phyloP scores from a whole-genome alignment of 2,329 filamentous ascomycete genomes.

The Penicillium brevicompactum region DNA sequence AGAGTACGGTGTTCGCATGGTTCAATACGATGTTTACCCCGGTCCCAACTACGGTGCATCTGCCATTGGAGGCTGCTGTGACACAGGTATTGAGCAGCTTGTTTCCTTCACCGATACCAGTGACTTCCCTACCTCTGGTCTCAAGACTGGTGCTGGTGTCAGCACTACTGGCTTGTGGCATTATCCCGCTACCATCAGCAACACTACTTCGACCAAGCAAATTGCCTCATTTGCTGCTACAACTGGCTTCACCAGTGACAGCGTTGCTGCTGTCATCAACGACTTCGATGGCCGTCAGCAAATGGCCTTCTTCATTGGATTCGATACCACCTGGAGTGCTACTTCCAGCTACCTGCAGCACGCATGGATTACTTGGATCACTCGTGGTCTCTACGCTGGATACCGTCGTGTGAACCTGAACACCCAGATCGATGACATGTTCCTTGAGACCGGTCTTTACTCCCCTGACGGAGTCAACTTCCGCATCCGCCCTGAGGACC shows the following conservation, averaged over 20 bases:
- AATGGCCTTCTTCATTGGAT: conserved; percentile 63
- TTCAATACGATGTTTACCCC: conserved; percentile 61
- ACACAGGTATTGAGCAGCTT: conserved; percentile 51
- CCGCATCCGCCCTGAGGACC: conserved; percentile 51
- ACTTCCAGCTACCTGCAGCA: conserved; percentile 63
- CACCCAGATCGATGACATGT: conserved; percentile 66
- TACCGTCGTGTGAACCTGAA: conserved; percentile 57
- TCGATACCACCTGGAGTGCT: conserved; percentile 54
- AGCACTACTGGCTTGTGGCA: conserved; percentile 59
- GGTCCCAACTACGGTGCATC: conserved; percentile 52
- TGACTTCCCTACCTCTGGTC: conserved; percentile 57
- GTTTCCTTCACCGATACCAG: conserved; percentile 57
- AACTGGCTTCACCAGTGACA: conserved; percentile 40
- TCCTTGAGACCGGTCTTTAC: conserved; percentile 57
- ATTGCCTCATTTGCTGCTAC: conserved; percentile 57
- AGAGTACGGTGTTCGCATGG: conserved; percentile 61
- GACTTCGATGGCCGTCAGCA: conserved; percentile 59
- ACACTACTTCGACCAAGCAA: conserved; percentile 56
- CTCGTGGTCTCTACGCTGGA: conserved; percentile 59
- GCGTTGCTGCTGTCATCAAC: conserved; percentile 63
- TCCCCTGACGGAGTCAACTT: conserved; percentile 52
- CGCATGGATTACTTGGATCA: conserved; percentile 64
- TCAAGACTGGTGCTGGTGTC: conserved; percentile 54
- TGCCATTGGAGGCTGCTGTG: conserved; percentile 51
- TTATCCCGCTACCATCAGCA: conserved; percentile 59